Evolutionary conservation across 768 basidiomycete genomes (phyloP), one percentile per base, ranked within the genome.

Genomic region (Psilocybe cubensis): DNA sequence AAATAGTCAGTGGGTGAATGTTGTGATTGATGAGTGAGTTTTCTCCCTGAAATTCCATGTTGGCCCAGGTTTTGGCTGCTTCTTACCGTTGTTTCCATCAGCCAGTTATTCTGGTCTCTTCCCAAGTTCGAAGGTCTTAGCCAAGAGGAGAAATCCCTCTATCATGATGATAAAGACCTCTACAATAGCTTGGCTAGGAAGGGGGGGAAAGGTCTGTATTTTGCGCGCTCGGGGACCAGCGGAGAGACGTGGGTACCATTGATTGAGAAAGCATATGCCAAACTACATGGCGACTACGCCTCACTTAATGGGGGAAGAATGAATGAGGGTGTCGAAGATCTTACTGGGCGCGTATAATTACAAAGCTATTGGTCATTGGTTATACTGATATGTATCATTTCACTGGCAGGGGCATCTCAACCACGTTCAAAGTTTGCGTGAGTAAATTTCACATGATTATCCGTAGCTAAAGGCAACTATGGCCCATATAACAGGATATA

Each of bases 181-280:
- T 82, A 75, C 65, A 71, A 79, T 44, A 51, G 57, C 5, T 57
- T 70, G 3, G 74, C 75, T 0, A 63, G 75, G 8, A 74, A 70
- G 38, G 72, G 74, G 17, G 70, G 72, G 18, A 77, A 78, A 56
- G 68, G 67, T 3, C 60, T 81, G 28, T 74, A 73, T 42, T 80
- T 77, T 62, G 76, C 79, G 25, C 70, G 66, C 27, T 77, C 75
- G 5, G 74, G 72, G 0, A 65, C 67, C 8, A 63, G 72, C 38
- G 73, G 73, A 47, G 79, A 81, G 59, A 80, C 79, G 1, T 81
- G 79, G 79, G 77, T 80, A 6, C 75, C 80, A 4, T 62, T 82
- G 24, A 68, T 81, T n/a, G 80, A 82, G 59, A 81, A 82, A 62
- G 80, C 80, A 4, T 81, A 73, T 57, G 80, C 80, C 3, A 81